phyloP scores from a whole-genome alignment of 176 grass and related monocot genomes.

The Poa annua region DNA sequence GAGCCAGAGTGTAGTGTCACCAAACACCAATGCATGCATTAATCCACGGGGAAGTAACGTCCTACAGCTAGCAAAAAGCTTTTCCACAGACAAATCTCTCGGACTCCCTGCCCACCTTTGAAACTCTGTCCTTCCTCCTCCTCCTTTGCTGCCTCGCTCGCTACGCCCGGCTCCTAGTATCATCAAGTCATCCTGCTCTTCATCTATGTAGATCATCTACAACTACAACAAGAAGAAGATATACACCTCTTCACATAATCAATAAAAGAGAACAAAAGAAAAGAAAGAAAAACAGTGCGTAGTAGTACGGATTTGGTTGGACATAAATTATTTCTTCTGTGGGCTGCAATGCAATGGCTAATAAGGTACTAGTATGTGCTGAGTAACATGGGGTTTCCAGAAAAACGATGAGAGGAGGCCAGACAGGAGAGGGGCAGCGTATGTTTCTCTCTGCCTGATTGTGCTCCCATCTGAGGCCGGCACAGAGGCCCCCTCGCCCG shows the following conservation, averaged over 20 bases:
- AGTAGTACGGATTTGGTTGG: not conserved
- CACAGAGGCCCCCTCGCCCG: conserved; percentile 22
- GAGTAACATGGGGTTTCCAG: conserved; percentile 21
- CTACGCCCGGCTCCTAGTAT: too few species aligned
- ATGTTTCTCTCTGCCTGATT: conserved; percentile 1
- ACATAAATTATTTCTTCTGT: not conserved
- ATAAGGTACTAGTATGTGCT: not conserved
- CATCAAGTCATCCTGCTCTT: too few species aligned
- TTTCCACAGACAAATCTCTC: conserved; percentile 78
- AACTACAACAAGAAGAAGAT: not conserved
- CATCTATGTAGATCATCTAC: not conserved
- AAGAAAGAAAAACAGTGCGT: not conserved
- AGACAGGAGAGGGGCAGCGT: conserved; percentile 19
- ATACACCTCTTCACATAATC: not conserved
- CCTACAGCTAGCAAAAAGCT: conserved; percentile 4
- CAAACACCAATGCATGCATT: not conserved
- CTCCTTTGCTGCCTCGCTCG: not conserved
- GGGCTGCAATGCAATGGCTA: not conserved
- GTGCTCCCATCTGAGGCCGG: conserved; percentile 23
- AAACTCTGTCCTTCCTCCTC: conserved; percentile 34
- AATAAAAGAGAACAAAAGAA: not conserved
- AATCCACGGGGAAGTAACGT: not conserved
- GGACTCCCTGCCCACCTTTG: conserved; percentile 44
- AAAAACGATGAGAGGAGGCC: conserved; percentile 29
- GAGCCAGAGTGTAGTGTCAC: not conserved